These are phyloP conservation scores for Spergularia bocconei DNA, from an alignment of 148 eudicot species.

Conservation along the genomic window DNA sequence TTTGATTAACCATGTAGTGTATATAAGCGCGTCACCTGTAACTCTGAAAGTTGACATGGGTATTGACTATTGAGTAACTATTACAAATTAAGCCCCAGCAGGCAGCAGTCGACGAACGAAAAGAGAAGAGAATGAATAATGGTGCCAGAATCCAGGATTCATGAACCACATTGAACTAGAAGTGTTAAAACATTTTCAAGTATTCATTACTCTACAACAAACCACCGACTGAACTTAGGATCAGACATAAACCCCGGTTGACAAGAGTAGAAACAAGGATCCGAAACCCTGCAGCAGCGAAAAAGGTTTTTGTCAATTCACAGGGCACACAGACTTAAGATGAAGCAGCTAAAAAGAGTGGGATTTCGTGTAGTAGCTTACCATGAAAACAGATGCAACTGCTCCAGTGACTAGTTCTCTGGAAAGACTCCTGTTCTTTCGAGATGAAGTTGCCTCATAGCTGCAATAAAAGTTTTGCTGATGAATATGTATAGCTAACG, in stretches of 20 bases:
- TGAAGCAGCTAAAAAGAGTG: not conserved
- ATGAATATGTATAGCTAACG: not conserved
- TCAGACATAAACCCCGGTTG: slow-evolving; percentile 90
- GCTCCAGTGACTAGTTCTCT: slow-evolving; percentile 85
- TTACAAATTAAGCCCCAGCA: not conserved
- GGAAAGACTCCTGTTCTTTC: slow-evolving; percentile 81
- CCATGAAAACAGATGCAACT: slow-evolving; percentile 92
- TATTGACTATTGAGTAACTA: not conserved
- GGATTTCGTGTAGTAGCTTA: slow-evolving; percentile 24
- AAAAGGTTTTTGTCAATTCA: slow-evolving; percentile 9
- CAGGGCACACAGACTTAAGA: not conserved
- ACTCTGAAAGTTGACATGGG: not conserved
- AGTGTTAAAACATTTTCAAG: slow-evolving; percentile 18
- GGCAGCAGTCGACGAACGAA: not conserved
- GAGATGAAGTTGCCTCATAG: slow-evolving; percentile 91
- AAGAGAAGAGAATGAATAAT: not conserved
- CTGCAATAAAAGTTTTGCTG: slow-evolving; percentile 36
- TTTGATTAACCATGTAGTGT: too few species aligned
- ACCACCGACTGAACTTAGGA: not conserved
- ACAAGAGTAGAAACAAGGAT: slow-evolving; percentile 87
- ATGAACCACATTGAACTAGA: slow-evolving; percentile 11
- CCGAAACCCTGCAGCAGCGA: slow-evolving; percentile 85
- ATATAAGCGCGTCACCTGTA: too few species aligned
- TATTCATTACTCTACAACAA: slow-evolving; percentile 17
- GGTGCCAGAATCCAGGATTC: slow-evolving; percentile 8